Evolutionary conservation across 352 stramenopile genomes (phyloP), one percentile per base, ranked within the genome.

Genomic region (Blastocystis sp.): DNA sequence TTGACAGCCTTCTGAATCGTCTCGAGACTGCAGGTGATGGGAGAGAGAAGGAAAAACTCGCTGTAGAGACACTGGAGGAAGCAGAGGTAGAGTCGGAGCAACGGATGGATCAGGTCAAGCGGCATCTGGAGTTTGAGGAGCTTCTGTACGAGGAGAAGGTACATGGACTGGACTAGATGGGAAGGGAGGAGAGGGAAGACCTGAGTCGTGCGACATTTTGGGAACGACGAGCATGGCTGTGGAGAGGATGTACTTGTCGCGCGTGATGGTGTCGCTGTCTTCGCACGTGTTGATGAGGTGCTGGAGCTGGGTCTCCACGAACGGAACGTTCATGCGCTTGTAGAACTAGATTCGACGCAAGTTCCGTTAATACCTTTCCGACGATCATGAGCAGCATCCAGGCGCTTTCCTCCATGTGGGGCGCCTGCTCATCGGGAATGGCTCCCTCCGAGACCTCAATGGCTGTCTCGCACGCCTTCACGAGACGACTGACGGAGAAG

Each of bases 1-100:
- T 64, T 81, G n/a, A 61, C 69, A 40, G 69, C 69, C 63, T 81
- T 81, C 48, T 81, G 69, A 32, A 81, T 81, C 24, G 46, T 81
- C 9, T 64, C 7, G 27, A 42, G 16, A 42, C 69, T 81, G 40
- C 21, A 64, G 21, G 48, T 49, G 21, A 27, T n/a, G 38, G 24
- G 14, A 44, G n/a, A 40, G 4, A 3, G 8, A 34, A 64, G 46
- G 18, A 21, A 4, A 8, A 27, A 81, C 69, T 81, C 69, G 21
- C 6, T 4, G 36, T 81, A 81, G 4, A 81, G 40, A 9, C 29
- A 32, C 8, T 81, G 24, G 16, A 81, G 48, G 40, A 81, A 64
- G 11, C 21, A 61, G 21, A 81, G 32, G 44, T 81, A 81, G 3
- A 81, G 69, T 34, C 69, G 49, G 1, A 81, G 49, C n/a, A 63